phyloP scores from a whole-genome alignment of 208 protist genomes.

The Trypanosoma platydactyli region DNA sequence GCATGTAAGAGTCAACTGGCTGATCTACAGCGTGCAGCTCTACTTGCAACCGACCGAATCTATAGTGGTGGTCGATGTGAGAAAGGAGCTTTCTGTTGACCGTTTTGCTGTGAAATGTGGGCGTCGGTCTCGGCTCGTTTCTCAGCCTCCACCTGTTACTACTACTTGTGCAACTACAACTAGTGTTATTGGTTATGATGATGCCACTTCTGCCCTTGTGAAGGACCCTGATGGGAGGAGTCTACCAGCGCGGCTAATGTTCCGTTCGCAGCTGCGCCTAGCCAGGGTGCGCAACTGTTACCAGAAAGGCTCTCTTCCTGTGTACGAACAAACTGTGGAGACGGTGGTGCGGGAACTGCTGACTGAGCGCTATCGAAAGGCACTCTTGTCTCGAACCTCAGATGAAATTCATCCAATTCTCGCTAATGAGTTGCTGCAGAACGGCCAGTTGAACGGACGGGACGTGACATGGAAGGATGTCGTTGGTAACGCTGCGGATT shows the following conservation, averaged over 20 bases:
- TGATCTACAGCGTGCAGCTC: conserved; percentile 58
- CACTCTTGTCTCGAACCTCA: conserved; percentile 34
- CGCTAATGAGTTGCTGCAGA: conserved; percentile 58
- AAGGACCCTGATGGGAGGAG: neutral
- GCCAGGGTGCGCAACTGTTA: conserved; percentile 54
- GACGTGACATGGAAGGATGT: conserved; percentile 17
- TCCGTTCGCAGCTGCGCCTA: conserved; percentile 19
- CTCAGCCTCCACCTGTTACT: neutral
- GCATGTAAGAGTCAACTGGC: conserved; percentile 48
- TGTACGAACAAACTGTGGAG: conserved; percentile 50
- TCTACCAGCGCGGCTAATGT: conserved; percentile 5
- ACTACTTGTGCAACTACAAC: too few relatives aligned
- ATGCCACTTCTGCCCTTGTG: neutral
- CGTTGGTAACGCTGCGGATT: conserved; percentile 11
- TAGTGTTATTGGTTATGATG: too few relatives aligned
- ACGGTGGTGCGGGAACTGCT: conserved; percentile 44
- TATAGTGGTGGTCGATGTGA: conserved; percentile 47
- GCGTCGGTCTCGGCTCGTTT: neutral
- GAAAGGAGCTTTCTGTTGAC: conserved; percentile 38
- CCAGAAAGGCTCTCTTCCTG: conserved; percentile 47
- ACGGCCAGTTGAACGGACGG: conserved; percentile 42
- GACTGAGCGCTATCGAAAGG: conserved; percentile 32
- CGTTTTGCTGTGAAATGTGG: conserved; percentile 44
- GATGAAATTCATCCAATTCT: conserved; percentile 17
- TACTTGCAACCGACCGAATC: conserved; percentile 60